A percentile compares a stretch with the other conserved stretches of the same genome.
These are phyloP conservation scores for Pseudogymnoascus sp. DNA, from an alignment of 2,329 filamentous ascomycete species.

Conservation along the genomic window DNA sequence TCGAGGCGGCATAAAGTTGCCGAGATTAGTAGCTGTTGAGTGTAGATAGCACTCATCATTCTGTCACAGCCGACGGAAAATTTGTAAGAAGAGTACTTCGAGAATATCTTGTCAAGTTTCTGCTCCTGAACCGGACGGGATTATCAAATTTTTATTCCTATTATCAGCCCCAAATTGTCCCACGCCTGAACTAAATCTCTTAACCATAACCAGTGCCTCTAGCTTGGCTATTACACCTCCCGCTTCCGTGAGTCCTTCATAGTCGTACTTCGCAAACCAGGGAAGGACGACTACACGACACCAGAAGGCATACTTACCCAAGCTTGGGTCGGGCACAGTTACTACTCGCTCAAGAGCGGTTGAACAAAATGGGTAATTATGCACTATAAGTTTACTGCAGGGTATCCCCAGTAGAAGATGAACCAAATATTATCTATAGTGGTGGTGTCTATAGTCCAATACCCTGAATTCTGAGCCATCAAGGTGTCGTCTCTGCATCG, in stretches of 20 bases:
- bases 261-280: neutral
- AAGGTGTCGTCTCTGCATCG: neutral
- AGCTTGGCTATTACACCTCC: neutral
- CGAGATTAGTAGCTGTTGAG: neutral
- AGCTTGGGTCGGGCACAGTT: neutral
- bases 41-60: neutral
- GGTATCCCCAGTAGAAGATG: neutral
- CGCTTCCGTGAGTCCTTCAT: neutral
- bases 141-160: constrained; percentile 16
- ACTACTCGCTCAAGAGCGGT: neutral
- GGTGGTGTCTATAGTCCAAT: too few species aligned
- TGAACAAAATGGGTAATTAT: neutral
- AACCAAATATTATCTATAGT: neutral
- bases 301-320: neutral
- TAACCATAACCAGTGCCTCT: constrained; percentile 11
- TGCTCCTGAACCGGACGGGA: constrained; percentile 16
- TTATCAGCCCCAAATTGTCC: constrained; percentile 9
- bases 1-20: neutral
- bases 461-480: neutral
- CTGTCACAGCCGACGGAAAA: neutral
- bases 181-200: constrained; percentile 14
- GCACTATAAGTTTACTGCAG: neutral
- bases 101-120: neutral
- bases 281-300: neutral
- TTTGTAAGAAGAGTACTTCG: neutral